Conservation (phyloP, 306 rosid species). For the Cucumis hystrix region DNA sequence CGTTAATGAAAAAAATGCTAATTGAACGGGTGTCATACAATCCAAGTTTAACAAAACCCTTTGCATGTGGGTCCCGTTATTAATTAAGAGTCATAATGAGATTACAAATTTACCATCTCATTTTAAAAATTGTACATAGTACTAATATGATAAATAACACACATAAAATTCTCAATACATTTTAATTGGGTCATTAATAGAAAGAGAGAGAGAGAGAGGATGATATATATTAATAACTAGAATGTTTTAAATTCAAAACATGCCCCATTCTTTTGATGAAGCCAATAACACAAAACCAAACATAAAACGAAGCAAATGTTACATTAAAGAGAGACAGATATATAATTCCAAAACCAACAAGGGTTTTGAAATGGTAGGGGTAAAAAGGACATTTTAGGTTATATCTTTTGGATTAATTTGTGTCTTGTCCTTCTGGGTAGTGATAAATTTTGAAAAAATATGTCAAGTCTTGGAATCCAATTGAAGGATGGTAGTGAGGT, state of each 20-base stretch:
- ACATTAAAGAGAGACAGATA: background rate
- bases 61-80: too few relatives aligned
- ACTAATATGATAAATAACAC: too few relatives aligned
- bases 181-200: too few relatives aligned
- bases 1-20: too few relatives aligned
- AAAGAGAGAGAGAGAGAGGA: too few relatives aligned
- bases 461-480: constrained; percentile 30
- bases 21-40: too few relatives aligned
- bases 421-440: background rate
- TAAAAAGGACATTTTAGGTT: background rate
- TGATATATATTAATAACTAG: too few relatives aligned
- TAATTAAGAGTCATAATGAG: too few relatives aligned
- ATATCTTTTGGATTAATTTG: background rate
- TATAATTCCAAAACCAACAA: background rate
- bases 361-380: background rate
- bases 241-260: background rate
- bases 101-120: too few relatives aligned
- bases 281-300: background rate
- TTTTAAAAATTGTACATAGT: too few relatives aligned
- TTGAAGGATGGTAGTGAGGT: constrained; percentile 65
- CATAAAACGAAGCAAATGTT: background rate
- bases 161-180: too few relatives aligned
- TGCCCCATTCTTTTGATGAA: background rate
- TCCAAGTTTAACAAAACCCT: too few relatives aligned
- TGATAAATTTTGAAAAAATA: background rate